Base-by-base conservation (phyloP, 2,329 filamentous ascomycete species). In the Fusarium nematophilum region DNA sequence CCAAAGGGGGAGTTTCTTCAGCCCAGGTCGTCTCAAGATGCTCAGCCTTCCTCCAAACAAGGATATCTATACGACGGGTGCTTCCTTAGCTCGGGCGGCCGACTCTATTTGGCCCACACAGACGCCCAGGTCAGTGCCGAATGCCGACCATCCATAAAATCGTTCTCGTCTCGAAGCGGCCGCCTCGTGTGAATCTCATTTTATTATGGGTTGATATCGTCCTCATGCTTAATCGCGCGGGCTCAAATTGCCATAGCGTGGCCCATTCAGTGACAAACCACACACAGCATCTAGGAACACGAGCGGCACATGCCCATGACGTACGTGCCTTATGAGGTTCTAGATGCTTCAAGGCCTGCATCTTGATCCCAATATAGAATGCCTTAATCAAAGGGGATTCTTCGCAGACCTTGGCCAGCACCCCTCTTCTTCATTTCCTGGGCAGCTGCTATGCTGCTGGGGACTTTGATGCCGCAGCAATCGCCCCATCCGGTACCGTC, bases 401-500 rank as follows among this genome's bases (percentile, higher is more conserved):
- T 85, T 62, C 92, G 84, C 66, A 96, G 73, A 13, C 80, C 77
- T 56, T 86, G 81, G 6, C 76, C 83, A 33, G 79, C 82, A 13
- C 83, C 87, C 49, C 82, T 83, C 80, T 96, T 98, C 80, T 86
- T 89, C 83, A 90, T 89, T 78, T 97, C 94, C 66, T 93, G 89
- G 11, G 92, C 92, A 1, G 95, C 96, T 23, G 93, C 96, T 53
- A 98, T 84, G 47, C 92, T 94, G 72, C 93, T 97, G 0, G 95
- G 96, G 13, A 99, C 95, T 69, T 96, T 94, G 76, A 99, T 99
- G 21, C 95, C 95, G 73, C 95, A 99, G 75, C 95, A 99, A 75
- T 99, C 95, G 5, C 94, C 94, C 91, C 95, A 99, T 17, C 86
- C 86, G 50, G 81, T 86, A 40, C 85, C 84, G 44, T 89, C 85